Conservation (phyloP, 352 stramenopile genomes). For the Phytophthora hibernalis region DNA sequence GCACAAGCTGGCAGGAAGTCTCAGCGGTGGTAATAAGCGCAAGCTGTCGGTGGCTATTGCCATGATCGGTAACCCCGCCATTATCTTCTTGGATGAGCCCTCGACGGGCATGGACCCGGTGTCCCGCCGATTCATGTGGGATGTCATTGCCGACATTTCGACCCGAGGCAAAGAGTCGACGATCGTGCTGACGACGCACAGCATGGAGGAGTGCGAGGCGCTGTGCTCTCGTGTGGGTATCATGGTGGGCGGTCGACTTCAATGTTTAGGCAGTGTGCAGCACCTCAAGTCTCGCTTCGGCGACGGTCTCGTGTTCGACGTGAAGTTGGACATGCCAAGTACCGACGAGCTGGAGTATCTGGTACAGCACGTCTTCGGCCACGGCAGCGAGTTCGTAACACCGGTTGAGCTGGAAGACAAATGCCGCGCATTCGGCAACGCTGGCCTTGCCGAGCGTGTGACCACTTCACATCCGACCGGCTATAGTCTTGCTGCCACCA, state of each 20-base stretch:
- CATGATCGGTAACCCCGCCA: slow-evolving; percentile 90
- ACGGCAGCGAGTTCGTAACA: slow-evolving; percentile 36
- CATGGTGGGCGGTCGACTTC: slow-evolving; percentile 77
- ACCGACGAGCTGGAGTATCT: slow-evolving; percentile 37
- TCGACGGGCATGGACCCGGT: slow-evolving; percentile 94
- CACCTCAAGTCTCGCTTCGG: slow-evolving; percentile 96
- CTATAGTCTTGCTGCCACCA: slow-evolving; percentile 54
- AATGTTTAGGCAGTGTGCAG: slow-evolving; percentile 79
- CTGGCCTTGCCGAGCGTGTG: slow-evolving; percentile 41
- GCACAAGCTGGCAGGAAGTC: slow-evolving; percentile 72
- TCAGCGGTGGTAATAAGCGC: slow-evolving; percentile 94
- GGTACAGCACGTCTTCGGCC: slow-evolving; percentile 23
- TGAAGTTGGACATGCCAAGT: slow-evolving; percentile 43
- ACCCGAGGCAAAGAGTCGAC: slow-evolving; percentile 62
- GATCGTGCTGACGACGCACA: slow-evolving; percentile 87
- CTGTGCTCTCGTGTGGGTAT: slow-evolving; percentile 90
- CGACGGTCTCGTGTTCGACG: slow-evolving; percentile 88
- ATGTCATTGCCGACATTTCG: slow-evolving; percentile 79
- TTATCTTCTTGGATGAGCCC: slow-evolving; percentile 92
- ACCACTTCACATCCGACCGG: slow-evolving; percentile 53
- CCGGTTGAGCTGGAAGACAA: slow-evolving; percentile 30
- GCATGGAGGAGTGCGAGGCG: slow-evolving; percentile 81
- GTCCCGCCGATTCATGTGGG: slow-evolving; percentile 46
- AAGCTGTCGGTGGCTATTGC: slow-evolving; percentile 93
- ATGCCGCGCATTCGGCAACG: slow-evolving; percentile 58